Conservation (phyloP, 1,284 basidiomycete genomes). For the Naganishia albida region DNA sequence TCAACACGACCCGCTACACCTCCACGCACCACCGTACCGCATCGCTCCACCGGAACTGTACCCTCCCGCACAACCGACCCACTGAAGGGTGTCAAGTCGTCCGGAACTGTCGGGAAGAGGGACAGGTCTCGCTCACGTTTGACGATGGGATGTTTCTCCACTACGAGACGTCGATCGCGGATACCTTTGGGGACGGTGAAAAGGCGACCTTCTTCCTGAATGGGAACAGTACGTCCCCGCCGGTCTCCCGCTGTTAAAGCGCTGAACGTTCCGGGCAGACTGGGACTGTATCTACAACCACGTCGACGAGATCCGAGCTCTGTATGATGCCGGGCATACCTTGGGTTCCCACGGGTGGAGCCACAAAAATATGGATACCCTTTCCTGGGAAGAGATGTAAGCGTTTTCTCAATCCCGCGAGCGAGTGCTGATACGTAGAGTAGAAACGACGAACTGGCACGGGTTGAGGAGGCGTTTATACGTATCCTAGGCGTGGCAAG, state of each 20-base stretch:
- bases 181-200: slow-evolving; percentile 37
- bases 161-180: slow-evolving; percentile 52
- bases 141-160: slow-evolving; percentile 60
- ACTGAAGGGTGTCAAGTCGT: slow-evolving; percentile 1
- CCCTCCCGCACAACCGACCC: neutral
- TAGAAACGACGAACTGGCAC: slow-evolving; percentile 52
- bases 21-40: too few relatives aligned
- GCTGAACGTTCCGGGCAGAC: slow-evolving; percentile 35
- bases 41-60: too few relatives aligned
- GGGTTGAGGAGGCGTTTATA: slow-evolving; percentile 59
- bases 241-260: slow-evolving; percentile 45
- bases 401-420: neutral
- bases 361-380: slow-evolving; percentile 57
- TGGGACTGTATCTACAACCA: slow-evolving; percentile 60
- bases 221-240: slow-evolving; percentile 39
- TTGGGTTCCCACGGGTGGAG: slow-evolving; percentile 63
- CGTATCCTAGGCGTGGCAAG: slow-evolving; percentile 56
- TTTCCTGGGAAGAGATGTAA: slow-evolving; percentile 38
- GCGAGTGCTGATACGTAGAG: neutral
- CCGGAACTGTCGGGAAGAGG: slow-evolving; percentile 10
- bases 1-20: too few relatives aligned
- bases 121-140: slow-evolving; percentile 57
- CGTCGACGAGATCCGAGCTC: slow-evolving; percentile 42
- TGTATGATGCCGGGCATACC: slow-evolving; percentile 53
- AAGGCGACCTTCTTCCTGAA: slow-evolving; percentile 64